Percentiles rank a stretch among this genome's conserved stretches.
phyloP scores from a whole-genome alignment of 2,329 filamentous ascomycete genomes.

The Epichloe coenophiala region DNA sequence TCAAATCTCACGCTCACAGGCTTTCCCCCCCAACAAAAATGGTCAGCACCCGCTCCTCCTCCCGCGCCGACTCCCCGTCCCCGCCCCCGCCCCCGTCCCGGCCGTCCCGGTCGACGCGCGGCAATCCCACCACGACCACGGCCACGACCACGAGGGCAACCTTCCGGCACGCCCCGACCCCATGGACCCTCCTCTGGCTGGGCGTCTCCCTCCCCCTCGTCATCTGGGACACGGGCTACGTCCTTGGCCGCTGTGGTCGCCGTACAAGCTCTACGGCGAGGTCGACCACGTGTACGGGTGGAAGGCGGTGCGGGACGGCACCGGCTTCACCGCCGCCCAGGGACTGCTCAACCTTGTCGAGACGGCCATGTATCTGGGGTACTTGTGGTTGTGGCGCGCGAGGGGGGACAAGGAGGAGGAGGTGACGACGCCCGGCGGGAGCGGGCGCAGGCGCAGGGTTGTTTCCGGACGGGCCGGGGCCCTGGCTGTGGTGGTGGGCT shows the following conservation, averaged over 20 bases:
- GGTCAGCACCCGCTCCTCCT: constrained; percentile 25
- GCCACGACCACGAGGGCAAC: too few species aligned
- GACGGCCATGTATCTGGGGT: constrained; percentile 45
- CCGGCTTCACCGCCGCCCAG: constrained; percentile 72
- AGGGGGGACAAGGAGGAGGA: not conserved
- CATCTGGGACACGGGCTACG: constrained; percentile 68
- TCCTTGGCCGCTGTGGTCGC: constrained; percentile 62
- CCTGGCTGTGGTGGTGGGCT: constrained; percentile 32
- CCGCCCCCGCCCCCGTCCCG: constrained; percentile 5
- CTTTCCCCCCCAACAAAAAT: constrained; percentile 13
- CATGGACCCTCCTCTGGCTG: constrained; percentile 52
- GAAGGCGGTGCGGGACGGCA: constrained; percentile 51
- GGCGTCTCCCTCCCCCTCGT: constrained; percentile 64
- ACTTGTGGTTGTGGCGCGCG: constrained; percentile 32
- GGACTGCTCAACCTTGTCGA: constrained; percentile 55
- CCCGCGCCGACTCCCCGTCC: constrained; percentile 15
- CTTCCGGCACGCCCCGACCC: constrained; percentile 29
- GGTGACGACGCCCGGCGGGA: too few species aligned
- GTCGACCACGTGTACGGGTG: constrained; percentile 75
- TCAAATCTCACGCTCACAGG: too few species aligned
- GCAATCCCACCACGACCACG: too few species aligned
- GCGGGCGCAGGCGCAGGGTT: constrained; percentile 8
- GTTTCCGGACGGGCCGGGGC: constrained; percentile 31
- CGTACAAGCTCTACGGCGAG: constrained; percentile 67
- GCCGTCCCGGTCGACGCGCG: too few species aligned